Evolutionary conservation across 2,329 filamentous ascomycete genomes (phyloP), one percentile per base, ranked within the genome.

Genomic region (Eurotiales sp.): DNA sequence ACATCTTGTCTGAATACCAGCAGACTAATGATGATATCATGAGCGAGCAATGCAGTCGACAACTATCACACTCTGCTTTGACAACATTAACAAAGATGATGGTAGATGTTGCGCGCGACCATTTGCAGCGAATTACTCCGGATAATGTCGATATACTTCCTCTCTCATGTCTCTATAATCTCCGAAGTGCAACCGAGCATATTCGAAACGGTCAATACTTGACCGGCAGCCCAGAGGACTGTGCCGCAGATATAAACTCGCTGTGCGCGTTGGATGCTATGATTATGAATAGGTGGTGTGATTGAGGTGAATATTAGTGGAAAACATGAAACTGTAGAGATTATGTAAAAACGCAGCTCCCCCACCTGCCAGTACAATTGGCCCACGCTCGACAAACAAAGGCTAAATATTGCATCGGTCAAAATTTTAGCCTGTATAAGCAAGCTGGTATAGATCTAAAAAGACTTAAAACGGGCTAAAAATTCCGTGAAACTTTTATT

Each of bases 151-250:
- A 47, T 27, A 14, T 11, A 5, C 32, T 47, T 34, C 45, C 45
- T n/a, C 32, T 47, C n/a, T 39, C 27, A 6, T 47, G 45, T 47
- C 23, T 23, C 5, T 47, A 47, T 47, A 47, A 47, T 23, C 45
- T 47, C 14, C 45, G 34, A 39, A 34, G 17, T 34, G 27, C 45
- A 12, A 39, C 39, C 4, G 27, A 36, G 15, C 17, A 37, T 34
- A 27, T 47, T 21, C 22, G 34, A 23, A 11, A 23, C 19, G 19
- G 8, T 8, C 4, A 37, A 10, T 12, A 37, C 11, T 15, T 37
- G 11, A 14, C 19, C 15, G 43, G n/a, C 10, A n/a, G 17, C n/a
- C 10, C 10, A 14, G 14, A 14, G 8, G 8, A 25, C 11, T 21
- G 4, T 14, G 17, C 30, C 27, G 23, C 11, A 39, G 45, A 47